Base-by-base conservation (phyloP, 1,284 basidiomycete genomes). In the Hymenochaete sp. region DNA sequence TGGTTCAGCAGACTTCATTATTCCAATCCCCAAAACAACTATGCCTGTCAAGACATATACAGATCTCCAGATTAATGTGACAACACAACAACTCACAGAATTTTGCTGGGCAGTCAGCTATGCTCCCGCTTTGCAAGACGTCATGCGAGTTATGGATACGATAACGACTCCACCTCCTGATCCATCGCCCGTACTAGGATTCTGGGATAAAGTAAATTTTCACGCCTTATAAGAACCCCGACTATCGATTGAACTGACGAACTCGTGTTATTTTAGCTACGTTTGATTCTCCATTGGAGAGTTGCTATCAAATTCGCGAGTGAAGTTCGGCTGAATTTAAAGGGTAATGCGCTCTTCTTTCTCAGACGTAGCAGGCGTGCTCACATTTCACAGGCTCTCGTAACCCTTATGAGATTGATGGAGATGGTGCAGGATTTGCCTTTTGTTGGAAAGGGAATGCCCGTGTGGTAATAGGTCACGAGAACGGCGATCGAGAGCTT, bases 41-140 rank as follows among this genome's bases (percentile, higher is more conserved):
- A 95, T 95, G 87, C 87, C 93, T 0, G 84, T 93, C 56, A 98
- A 98, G 64, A 87, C 82, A 18, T 98, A 95, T 59, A 89, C 90
- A 2, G 73, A 77, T 35, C 86, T 93, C 3, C 65, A 67, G 22
- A 71, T 98, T 54, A 71, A 73, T 18, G 73, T 95, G 25, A 67
- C 70, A 18, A 79, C 85, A 0, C 67, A 73, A 8, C 72, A 70
- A 25, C 73, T 83, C 4, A 89, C 90, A 1, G 77, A 82, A 42
- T 74, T 97, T 46, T 78, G 83, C 4, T 98, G 93, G 93, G 89
- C 90, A 24, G 79, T 92, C 44, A 95, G 92, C 51, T 88, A 93
- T 53, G 77, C 80, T 48, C 82, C 93, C 11, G 82, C 83, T 3
- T 84, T 91, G 16, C 87, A 93, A 56, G 95, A 98, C 57, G 63